Evolutionary conservation across 2,329 filamentous ascomycete genomes (phyloP).

Genomic region (Lojkania enalia): DNA sequence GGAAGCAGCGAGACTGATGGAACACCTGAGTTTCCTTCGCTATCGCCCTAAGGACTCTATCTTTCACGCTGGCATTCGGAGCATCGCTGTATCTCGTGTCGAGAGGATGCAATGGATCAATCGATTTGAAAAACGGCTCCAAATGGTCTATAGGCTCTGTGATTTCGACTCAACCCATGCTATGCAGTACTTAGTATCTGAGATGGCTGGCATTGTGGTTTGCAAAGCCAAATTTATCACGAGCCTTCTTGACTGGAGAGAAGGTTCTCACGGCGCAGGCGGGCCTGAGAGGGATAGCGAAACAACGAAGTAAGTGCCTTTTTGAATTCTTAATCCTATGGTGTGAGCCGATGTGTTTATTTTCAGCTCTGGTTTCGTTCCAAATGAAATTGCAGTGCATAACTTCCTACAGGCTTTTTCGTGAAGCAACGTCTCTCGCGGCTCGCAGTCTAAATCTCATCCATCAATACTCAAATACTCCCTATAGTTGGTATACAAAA

Average conservation of each 20-base stretch:
- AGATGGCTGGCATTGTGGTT: conserved; percentile 17
- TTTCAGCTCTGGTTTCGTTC: too few relatives aligned
- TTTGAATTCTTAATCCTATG: neutral
- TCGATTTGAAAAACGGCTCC: conserved; percentile 15
- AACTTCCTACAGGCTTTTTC: conserved; percentile 23
- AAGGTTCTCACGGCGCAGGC: conserved; percentile 5
- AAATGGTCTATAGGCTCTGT: conserved; percentile 12
- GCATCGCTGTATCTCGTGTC: conserved; percentile 5
- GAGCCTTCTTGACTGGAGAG: conserved; percentile 16
- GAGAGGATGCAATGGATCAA: conserved; percentile 13
- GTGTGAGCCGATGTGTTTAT: too few relatives aligned
- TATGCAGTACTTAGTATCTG: conserved; percentile 17
- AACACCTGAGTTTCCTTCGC: conserved; percentile 13
- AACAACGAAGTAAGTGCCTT: conserved; percentile 14
- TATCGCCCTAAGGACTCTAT: conserved; percentile 23
- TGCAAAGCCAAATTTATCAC: conserved; percentile 20
- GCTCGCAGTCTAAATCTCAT: conserved; percentile 15
- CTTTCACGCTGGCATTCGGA: conserved; percentile 9
- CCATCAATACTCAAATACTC: conserved; percentile 18
- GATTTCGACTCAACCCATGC: conserved; percentile 14
- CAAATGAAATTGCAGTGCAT: too few relatives aligned
- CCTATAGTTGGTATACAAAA: conserved; percentile 23
- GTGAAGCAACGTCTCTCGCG: conserved; percentile 19
- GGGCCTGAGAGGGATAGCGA: conserved; percentile 12
- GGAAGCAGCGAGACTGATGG: conserved; percentile 21